Evolutionary conservation across 1,284 basidiomycete species (phyloP), one percentile per base, ranked within the genome.

Genomic region (Ceratorhiza oryzae-sativae): DNA sequence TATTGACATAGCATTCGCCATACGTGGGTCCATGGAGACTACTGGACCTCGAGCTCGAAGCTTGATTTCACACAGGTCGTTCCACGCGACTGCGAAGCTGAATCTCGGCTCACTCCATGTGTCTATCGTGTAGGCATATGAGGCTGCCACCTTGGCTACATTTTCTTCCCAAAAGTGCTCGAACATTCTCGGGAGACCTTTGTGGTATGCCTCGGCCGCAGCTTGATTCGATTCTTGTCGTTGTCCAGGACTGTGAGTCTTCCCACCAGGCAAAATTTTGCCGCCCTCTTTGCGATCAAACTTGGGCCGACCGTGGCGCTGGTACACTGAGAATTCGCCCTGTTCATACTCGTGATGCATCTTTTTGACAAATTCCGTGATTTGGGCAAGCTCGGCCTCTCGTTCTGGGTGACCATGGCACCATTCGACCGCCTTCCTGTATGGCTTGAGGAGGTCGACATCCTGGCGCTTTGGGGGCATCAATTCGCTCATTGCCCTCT

Each of bases 391-490:
- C 18, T 59, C 67, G 27, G 18, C 41, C 20, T n/a, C 20, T 1
- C 80, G 9, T 78, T 82, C 0, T 83, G 84, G 12, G 85, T 86
- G 73, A 77, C 76, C 32, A 77, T 85, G 46, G 82, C 83, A 0
- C 77, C 82, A 62, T 76, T 84, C 8, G 80, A 83, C 81, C 79
- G 85, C 67, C 25, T 59, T 13, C 8, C n/a, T 27, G 41, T 70
- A 70, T 12, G 67, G 67, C 18, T 20, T 4, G 9, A 48, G 25
- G 23, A 70, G 55, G 36, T 58, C 67, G 1, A 13, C 1, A 25
- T 70, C 67, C 36, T 23, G 15, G 15, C 55, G 67, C 0, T 3
- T 5, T 1, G 13, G 23, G 8, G 67, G 67, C 25, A n/a, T 30
- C 32, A 58, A 42, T 30, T 8, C 55, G 1, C 9, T 15, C 55